Evolutionary conservation across 129 eudicot genomes (phyloP).

Genomic region (Pittosporum tobira): DNA sequence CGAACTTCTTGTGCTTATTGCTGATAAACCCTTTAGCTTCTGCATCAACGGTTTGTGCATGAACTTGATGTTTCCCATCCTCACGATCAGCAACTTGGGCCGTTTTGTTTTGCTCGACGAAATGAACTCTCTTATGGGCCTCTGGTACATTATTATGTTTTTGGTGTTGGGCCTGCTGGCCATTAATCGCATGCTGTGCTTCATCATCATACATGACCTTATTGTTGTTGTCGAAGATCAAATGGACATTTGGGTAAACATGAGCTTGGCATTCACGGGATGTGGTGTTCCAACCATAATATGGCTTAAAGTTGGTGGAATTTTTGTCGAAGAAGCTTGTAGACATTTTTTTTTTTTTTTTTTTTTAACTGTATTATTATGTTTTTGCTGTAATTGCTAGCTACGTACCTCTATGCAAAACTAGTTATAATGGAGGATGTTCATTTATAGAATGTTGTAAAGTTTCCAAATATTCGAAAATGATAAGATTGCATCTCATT

Average conservation of each 20-base stretch:
- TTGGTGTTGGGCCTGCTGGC: not conserved
- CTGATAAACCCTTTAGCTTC: slow-evolving; percentile 36
- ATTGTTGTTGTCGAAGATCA: not conserved
- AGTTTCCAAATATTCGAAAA: slow-evolving; percentile 7
- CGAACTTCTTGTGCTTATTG: slow-evolving; percentile 37
- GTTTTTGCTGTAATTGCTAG: not conserved
- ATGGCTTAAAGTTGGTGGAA: not conserved
- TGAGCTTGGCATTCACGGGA: slow-evolving; percentile 11
- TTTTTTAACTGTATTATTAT: not conserved
- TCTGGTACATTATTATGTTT: slow-evolving; percentile 1
- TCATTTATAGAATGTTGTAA: not conserved
- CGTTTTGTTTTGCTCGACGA: slow-evolving; percentile 12
- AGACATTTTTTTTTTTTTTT: not conserved
- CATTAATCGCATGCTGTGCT: not conserved
- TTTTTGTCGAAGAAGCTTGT: slow-evolving; percentile 7
- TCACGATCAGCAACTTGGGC: not conserved
- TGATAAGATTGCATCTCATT: slow-evolving; percentile 14
- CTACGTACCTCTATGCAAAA: slow-evolving; percentile 3
- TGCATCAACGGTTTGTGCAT: slow-evolving; percentile 18
- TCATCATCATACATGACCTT: not conserved
- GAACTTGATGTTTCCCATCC: slow-evolving; percentile 6
- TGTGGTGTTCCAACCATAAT: slow-evolving; percentile 12
- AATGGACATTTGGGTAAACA: slow-evolving; percentile 9
- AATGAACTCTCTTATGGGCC: slow-evolving; percentile 28
- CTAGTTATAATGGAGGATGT: not conserved